phyloP scores from a whole-genome alignment of 441 rosid species.

The Capsella rubella region DNA sequence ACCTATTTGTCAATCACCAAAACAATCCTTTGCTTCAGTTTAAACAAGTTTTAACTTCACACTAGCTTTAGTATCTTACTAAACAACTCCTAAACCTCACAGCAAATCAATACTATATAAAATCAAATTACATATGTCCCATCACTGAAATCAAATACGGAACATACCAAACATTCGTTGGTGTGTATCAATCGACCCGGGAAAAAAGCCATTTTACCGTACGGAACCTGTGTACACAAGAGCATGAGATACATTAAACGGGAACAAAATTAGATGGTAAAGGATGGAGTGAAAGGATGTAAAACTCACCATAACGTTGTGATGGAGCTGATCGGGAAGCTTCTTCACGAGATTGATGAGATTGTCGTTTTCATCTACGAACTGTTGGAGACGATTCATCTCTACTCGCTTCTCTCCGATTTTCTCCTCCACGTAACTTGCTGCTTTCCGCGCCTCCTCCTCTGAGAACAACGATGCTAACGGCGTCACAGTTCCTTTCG shows the following conservation, averaged over 20 bases:
- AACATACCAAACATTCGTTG: slow-evolving; percentile 77
- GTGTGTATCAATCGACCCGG: slow-evolving; percentile 90
- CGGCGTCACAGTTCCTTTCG: slow-evolving; percentile 70
- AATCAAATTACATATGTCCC: background rate
- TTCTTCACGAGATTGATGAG: slow-evolving; percentile 66
- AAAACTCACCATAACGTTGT: slow-evolving; percentile 69
- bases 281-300: background rate
- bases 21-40: background rate
- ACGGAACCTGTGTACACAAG: slow-evolving; percentile 63
- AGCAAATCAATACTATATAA: background rate
- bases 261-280: background rate
- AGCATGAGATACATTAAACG: background rate
- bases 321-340: slow-evolving; percentile 85
- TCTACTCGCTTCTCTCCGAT: slow-evolving; percentile 67
- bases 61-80: background rate
- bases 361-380: slow-evolving; percentile 66
- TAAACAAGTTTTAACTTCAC: background rate
- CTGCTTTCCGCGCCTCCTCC: slow-evolving; percentile 68
- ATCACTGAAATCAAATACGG: background rate
- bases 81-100: background rate
- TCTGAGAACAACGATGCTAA: slow-evolving; percentile 68
- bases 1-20: slow-evolving; percentile 50
- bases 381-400: slow-evolving; percentile 55
- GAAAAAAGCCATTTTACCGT: slow-evolving; percentile 84
- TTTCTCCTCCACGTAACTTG: slow-evolving; percentile 66